Conservation (phyloP, 495 filamentous ascomycete genomes). For the Penicillium taxi region DNA sequence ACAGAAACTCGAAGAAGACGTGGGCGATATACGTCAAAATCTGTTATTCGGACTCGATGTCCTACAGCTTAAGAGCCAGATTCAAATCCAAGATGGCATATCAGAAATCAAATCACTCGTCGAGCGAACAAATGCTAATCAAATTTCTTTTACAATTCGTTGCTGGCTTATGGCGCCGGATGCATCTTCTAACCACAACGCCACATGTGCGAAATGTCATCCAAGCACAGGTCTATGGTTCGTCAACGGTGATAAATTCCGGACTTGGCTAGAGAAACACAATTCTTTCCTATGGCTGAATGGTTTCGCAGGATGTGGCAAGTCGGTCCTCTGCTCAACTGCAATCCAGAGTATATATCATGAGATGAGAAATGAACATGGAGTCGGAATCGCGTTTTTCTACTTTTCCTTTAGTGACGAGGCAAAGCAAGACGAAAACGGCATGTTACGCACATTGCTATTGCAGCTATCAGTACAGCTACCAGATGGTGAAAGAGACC, state of each 20-base stretch:
- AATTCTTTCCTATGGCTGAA: slow-evolving; percentile 36
- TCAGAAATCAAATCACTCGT: slow-evolving; percentile 10
- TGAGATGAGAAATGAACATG: slow-evolving; percentile 6
- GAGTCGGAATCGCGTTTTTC: slow-evolving; percentile 30
- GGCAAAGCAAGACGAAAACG: slow-evolving; percentile 17
- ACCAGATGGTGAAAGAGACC: slow-evolving; percentile 8
- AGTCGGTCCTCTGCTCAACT: slow-evolving; percentile 33
- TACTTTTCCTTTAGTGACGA: slow-evolving; percentile 35
- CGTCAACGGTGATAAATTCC: slow-evolving; percentile 18
- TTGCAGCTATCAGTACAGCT: slow-evolving; percentile 29
- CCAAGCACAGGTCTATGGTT: slow-evolving; percentile 26
- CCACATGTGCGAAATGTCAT: slow-evolving; percentile 17
- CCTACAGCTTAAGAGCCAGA: slow-evolving; percentile 18
- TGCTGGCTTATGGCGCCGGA: slow-evolving; percentile 27
- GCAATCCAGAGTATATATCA: slow-evolving; percentile 21
- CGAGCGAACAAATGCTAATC: slow-evolving; percentile 8
- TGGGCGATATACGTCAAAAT: slow-evolving; percentile 21
- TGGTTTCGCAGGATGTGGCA: slow-evolving; percentile 36
- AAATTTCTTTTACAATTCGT: slow-evolving; percentile 21
- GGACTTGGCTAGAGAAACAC: slow-evolving; percentile 22
- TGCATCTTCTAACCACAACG: slow-evolving; percentile 23
- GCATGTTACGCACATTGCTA: slow-evolving; percentile 31
- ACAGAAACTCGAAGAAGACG: slow-evolving; percentile 25
- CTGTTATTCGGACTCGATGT: slow-evolving; percentile 21
- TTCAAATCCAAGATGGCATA: slow-evolving; percentile 11